Evolutionary conservation across 2,329 filamentous ascomycete species (phyloP), one percentile per base, ranked within the genome.

Genomic region (Aspergillus aculeatinus): DNA sequence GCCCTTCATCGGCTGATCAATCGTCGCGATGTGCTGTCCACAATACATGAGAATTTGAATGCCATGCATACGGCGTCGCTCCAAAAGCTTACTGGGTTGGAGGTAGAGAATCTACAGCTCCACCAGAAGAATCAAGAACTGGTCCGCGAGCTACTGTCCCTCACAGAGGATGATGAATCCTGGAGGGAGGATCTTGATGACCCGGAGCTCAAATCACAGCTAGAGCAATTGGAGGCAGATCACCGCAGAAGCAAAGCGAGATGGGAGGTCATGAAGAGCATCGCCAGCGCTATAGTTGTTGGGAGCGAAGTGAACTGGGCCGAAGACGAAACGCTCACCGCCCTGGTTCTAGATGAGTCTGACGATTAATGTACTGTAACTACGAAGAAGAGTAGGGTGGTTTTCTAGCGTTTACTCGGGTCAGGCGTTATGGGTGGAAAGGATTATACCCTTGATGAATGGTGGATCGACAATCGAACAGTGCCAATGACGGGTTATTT

Each of bases 241-340:
- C 77, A 90, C 60, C 87, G 83, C 67, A 79, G 79, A 23, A 88
- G 86, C 71, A 85, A 85, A 62, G 85, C 87, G 65, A 83, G 84
- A 69, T 91, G 88, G 87, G 86, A 86, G 68, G 86, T 89, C 21
- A 85, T 94, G 74, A 95, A 94, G 77, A 89, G 86, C 25, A 85
- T 92, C 48, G 83, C 89, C n/a, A 90, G 89, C 69, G 91, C 89
- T 19, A 83, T 92, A 58, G 84, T 96, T 51, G 90, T 87, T 5
- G 91, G 90, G 3, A 96, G 91, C 73, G 92, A 92, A 51, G 81
- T 95, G 57, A 87, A 96, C 70, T 96, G 92, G 92, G 87, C 86
- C 12, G 80, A 83, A 47, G 87, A 96, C 74, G 82, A 87, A 55
- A 81, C 80, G 60, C 77, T 96, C 62, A 81, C 85, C 60, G 84